phyloP scores from a whole-genome alignment of 73 alveolate genomes.

The Uronychia setigera region DNA sequence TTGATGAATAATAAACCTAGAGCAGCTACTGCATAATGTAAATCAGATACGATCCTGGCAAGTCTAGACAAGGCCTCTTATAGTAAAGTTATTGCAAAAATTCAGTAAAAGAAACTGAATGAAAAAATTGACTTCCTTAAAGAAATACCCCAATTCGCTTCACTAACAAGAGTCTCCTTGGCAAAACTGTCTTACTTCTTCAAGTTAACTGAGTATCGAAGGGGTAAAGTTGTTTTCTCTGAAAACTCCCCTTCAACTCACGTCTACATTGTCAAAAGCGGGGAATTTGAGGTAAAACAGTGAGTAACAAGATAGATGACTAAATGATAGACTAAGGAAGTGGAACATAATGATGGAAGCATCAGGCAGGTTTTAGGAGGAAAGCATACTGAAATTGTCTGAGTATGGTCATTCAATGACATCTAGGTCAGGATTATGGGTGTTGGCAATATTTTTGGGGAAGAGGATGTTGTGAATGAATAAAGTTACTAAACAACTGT shows the following conservation, averaged over 20 bases:
- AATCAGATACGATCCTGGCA: slow-evolving; percentile 34
- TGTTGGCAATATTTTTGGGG: slow-evolving; percentile 49
- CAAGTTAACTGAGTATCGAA: slow-evolving; percentile 10
- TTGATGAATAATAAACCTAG: slow-evolving; percentile 51
- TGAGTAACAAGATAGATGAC: slow-evolving; percentile 19
- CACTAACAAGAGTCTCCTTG: slow-evolving; percentile 38
- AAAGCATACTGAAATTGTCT: slow-evolving; percentile 17
- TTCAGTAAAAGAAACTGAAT: slow-evolving; percentile 34
- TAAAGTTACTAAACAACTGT: neutral
- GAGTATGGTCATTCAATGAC: neutral
- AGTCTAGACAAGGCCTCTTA: slow-evolving; percentile 43
- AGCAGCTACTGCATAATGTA: slow-evolving; percentile 55
- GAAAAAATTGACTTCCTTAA: slow-evolving; percentile 30
- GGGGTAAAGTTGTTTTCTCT: slow-evolving; percentile 35
- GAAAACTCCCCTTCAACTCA: slow-evolving; percentile 34
- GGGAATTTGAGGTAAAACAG: slow-evolving; percentile 59
- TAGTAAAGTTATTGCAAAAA: slow-evolving; percentile 31
- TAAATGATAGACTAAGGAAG: slow-evolving; percentile 14
- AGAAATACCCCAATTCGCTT: slow-evolving; percentile 36
- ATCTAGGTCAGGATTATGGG: slow-evolving; percentile 45
- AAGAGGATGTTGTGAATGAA: slow-evolving; percentile 40
- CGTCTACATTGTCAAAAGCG: slow-evolving; percentile 49
- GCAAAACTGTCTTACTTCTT: slow-evolving; percentile 57
- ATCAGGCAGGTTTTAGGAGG: slow-evolving; percentile 22
- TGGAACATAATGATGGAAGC: slow-evolving; percentile 35